phyloP scores from a whole-genome alignment of 2,329 filamentous ascomycete species.

The Scolecobasidium constrictum region DNA sequence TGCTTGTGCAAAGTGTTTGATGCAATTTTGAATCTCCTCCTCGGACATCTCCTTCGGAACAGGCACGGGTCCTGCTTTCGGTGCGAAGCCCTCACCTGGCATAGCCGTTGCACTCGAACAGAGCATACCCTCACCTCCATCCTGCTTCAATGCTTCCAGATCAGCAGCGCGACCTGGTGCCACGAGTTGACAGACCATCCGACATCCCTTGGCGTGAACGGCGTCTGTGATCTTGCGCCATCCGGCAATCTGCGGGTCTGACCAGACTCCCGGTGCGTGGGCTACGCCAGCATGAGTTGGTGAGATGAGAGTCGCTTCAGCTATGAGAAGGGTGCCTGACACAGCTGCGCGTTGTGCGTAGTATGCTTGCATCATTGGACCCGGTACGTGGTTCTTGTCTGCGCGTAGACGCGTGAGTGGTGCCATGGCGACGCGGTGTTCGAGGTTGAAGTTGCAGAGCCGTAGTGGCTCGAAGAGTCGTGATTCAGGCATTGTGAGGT shows the following conservation, averaged over 20 bases:
- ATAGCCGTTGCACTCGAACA: slow-evolving; percentile 20
- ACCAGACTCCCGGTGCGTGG: slow-evolving; percentile 21
- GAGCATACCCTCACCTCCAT: slow-evolving; percentile 7
- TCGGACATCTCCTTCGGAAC: slow-evolving; percentile 25
- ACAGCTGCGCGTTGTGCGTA: slow-evolving; percentile 42
- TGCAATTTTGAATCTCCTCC: slow-evolving; percentile 22
- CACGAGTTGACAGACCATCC: slow-evolving; percentile 35
- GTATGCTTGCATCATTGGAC: slow-evolving; percentile 9
- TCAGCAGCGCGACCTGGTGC: slow-evolving; percentile 38
- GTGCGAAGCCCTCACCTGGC: slow-evolving; percentile 2
- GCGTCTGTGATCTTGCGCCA: slow-evolving; percentile 42
- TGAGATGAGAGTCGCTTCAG: slow-evolving; percentile 45
- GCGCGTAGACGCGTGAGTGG: slow-evolving; percentile 9
- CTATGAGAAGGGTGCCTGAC: slow-evolving; percentile 47
- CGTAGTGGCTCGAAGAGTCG: slow-evolving; percentile 10
- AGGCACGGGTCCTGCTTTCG: not conserved
- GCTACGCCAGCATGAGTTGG: slow-evolving; percentile 25
- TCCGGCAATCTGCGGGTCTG: slow-evolving; percentile 31
- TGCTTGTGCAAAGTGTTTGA: slow-evolving; percentile 32
- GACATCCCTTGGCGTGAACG: slow-evolving; percentile 40
- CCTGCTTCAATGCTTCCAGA: slow-evolving; percentile 17
- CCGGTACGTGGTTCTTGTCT: no score
- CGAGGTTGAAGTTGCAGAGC: slow-evolving; percentile 5
- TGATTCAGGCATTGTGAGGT: no score
- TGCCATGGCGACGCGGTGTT: slow-evolving; percentile 9